phyloP scores from a whole-genome alignment of 1,284 basidiomycete genomes.

The Microbotryum saponariae region DNA sequence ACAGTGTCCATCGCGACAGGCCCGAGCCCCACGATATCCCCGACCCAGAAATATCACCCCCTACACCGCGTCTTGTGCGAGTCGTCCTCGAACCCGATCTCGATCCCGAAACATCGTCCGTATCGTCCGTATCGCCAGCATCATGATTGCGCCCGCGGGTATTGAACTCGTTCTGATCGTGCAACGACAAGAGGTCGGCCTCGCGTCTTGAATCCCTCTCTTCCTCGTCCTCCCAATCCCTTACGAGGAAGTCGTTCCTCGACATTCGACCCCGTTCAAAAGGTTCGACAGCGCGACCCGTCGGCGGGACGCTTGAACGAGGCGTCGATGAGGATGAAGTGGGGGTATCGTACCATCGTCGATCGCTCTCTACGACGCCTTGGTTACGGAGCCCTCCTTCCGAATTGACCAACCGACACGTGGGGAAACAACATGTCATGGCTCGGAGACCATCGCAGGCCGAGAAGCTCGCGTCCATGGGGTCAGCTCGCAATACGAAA shows the following conservation, averaged over 20 bases:
- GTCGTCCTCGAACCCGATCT: not conserved
- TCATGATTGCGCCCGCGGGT: not conserved
- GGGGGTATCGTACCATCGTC: too few species aligned
- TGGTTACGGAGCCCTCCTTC: too few species aligned
- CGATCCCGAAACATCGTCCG: not conserved
- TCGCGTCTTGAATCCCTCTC: not conserved
- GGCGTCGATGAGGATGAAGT: not conserved
- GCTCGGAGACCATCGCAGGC: too few species aligned
- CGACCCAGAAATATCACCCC: constrained; percentile 3
- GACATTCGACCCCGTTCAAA: too few species aligned
- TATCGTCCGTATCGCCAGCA: not conserved
- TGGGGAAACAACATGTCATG: too few species aligned
- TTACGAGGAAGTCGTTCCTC: too few species aligned
- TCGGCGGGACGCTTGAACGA: not conserved
- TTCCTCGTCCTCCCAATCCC: too few species aligned
- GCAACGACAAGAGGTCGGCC: constrained; percentile 2
- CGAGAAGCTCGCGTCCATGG: too few species aligned
- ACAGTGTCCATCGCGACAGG: constrained; percentile 26
- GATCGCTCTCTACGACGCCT: too few species aligned
- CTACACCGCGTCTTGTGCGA: not conserved
- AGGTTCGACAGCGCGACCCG: too few species aligned
- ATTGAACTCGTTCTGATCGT: not conserved
- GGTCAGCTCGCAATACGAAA: too few species aligned
- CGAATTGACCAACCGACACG: too few species aligned
- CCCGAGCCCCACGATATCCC: constrained; percentile 15